phyloP scores from a whole-genome alignment of 331 rosid species.

The Dryas integrifolia region DNA sequence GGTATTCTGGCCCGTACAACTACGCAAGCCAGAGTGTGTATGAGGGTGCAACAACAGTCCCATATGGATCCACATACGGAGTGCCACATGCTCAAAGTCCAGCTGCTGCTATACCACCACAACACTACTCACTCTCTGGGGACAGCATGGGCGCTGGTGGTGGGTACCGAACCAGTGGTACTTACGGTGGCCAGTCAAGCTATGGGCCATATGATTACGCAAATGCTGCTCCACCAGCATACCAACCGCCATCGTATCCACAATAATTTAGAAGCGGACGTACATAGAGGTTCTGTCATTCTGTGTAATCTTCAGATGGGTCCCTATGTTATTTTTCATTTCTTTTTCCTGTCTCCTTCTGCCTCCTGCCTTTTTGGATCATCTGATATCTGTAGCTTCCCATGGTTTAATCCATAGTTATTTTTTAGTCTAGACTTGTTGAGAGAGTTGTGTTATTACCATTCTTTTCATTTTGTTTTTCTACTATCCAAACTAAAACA shows the following conservation, averaged over 20 bases:
- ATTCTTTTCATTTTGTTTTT: neutral
- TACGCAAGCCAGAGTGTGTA: conserved; percentile 51
- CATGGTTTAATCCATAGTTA: too few relatives aligned
- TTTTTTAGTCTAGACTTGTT: neutral
- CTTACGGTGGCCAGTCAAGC: conserved; percentile 58
- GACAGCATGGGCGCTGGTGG: conserved; percentile 43
- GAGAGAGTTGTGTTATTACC: neutral
- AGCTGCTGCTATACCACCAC: conserved; percentile 46
- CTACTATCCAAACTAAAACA: neutral
- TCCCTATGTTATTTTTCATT: too few relatives aligned
- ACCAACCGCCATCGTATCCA: conserved; percentile 47
- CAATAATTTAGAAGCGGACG: conserved; percentile 34
- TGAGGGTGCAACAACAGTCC: conserved; percentile 43
- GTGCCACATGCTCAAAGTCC: conserved; percentile 54
- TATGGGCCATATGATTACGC: conserved; percentile 52
- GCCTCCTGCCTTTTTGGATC: too few relatives aligned
- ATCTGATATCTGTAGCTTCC: too few relatives aligned
- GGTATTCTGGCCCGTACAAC: conserved; percentile 52
- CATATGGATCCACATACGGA: conserved; percentile 51
- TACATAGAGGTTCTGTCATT: neutral
- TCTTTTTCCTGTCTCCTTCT: too few relatives aligned
- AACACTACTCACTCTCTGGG: conserved; percentile 56
- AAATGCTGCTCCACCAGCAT: conserved; percentile 46
- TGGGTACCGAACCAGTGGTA: conserved; percentile 38
- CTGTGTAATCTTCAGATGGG: neutral